phyloP scores from a whole-genome alignment of 176 grass and related monocot genomes.

The Musa acuminata region DNA sequence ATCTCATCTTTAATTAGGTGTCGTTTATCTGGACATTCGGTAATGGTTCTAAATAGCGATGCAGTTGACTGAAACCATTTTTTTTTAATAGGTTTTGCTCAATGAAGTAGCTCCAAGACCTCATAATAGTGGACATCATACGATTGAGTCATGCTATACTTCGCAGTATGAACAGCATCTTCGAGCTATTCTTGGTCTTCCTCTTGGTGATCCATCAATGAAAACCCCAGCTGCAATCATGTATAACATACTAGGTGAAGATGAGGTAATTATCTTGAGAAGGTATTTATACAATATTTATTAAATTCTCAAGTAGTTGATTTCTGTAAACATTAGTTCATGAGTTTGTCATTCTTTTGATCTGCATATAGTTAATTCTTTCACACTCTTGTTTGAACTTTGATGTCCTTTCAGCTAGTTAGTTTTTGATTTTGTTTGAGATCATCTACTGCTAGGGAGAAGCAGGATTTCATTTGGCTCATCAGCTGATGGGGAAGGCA shows the following conservation, averaged over 20 bases:
- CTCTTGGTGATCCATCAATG: slow-evolving; percentile 82
- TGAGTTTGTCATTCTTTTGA: not conserved
- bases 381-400: not conserved
- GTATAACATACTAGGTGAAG: slow-evolving; percentile 95
- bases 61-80: not conserved
- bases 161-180: slow-evolving; percentile 98
- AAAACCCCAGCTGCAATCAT: slow-evolving; percentile 79
- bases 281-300: not conserved
- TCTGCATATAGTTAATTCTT: not conserved
- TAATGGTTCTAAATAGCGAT: not conserved
- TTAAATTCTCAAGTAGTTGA: not conserved
- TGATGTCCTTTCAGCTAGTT: slow-evolving; percentile 3
- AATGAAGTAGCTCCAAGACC: slow-evolving; percentile 94
- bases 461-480: slow-evolving; percentile 48
- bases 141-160: slow-evolving; percentile 89
- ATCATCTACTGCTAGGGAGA: slow-evolving; percentile 44
- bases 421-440: slow-evolving; percentile 13
- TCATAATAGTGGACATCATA: slow-evolving; percentile 97
- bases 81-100: slow-evolving; percentile 48
- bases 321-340: not conserved
- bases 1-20: not conserved
- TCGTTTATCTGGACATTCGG: not conserved
- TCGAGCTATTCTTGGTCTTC: slow-evolving; percentile 86
- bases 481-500: slow-evolving; percentile 63
- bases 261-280: slow-evolving; percentile 37